Conservation (phyloP, 768 basidiomycete species). For the Nidula microcarpa region DNA sequence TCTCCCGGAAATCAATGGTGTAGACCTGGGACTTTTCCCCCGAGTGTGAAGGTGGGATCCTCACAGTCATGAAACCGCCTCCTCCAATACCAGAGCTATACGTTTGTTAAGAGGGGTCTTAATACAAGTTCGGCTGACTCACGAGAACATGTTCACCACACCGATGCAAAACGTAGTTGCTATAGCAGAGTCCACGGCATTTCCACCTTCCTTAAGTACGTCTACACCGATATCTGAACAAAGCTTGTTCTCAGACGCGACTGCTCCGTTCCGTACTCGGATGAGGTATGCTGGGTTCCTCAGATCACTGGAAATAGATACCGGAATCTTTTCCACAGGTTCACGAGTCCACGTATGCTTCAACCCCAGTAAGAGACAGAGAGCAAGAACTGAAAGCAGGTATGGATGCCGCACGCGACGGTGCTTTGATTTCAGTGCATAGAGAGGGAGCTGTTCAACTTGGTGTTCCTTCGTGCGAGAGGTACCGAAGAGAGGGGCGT, state of each 20-base stretch:
- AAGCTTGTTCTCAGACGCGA: constrained; percentile 82
- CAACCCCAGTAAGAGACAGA: no score
- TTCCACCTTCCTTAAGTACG: constrained; percentile 78
- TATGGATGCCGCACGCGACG: no score
- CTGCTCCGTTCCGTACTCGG: constrained; percentile 72
- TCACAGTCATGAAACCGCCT: constrained; percentile 83
- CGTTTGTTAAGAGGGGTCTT: constrained; percentile 3
- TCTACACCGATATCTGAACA: constrained; percentile 86
- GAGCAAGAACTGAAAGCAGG: no score
- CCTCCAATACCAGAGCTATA: constrained; percentile 80
- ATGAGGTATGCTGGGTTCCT: constrained; percentile 45
- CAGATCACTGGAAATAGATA: no score
- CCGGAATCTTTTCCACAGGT: no score
- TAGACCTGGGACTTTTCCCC: constrained; percentile 54
- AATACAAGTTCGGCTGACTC: constrained; percentile 19
- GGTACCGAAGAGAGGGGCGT: no score
- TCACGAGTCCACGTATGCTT: no score
- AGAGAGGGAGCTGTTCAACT: no score
- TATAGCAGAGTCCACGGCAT: constrained; percentile 87
- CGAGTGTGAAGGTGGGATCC: constrained; percentile 53
- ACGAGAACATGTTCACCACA: constrained; percentile 91
- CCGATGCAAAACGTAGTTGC: constrained; percentile 76
- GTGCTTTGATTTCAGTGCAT: no score
- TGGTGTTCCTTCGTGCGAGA: no score
- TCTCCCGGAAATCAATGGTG: constrained; percentile 87